Base-by-base conservation (phyloP, 2,329 filamentous ascomycete species). In the Stagonosporopsis rhizophila region DNA sequence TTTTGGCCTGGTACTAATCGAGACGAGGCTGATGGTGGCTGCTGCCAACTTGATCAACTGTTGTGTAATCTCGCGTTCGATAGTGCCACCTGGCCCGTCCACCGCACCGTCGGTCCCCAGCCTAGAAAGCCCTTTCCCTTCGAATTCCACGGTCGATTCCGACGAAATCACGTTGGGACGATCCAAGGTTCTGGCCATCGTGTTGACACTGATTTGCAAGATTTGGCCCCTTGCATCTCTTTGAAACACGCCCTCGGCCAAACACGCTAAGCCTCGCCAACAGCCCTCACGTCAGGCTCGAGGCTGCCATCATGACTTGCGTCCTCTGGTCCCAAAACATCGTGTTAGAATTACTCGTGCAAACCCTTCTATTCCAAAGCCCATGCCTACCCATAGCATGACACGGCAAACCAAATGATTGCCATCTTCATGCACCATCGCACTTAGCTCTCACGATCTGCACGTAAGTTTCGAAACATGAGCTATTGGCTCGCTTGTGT, bases 181-280 rank as follows among this genome's bases (percentile, higher is more conserved):
- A 58, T 58, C 54, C 17, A 44, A 45, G n/a, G 44, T 52, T 58
- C 54, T 52, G 44, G 54, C 54, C 54, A 30, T 35, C 17, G 14
- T 7, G 19, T 20, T 22, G 19, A 35, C 12, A 7, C 22, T 30
- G 39, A 52, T 52, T 44, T 49, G 39, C 48, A 49, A 44, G 32
- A 35, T 23, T 20, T 37, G n/a, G 22, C 39, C 54, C 54, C 54
- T 52, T 58, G 34, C 49, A 34, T 51, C 25, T 42, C 17, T 48
- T 44, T 58, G 54, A 58, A 58, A 58, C 54, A 47, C 46, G 32
- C 53, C 35, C 38, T 44, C 47, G 25, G 20, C 48, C 42, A 32
- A 56, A 44, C 25, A 11, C 42, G 25, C 37, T 56, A 40, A 44
- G 48, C 48, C 42, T 47, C 17, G 38, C 15, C 28, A n/a, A 11